Percentiles rank a stretch among this genome's conserved stretches.
phyloP scores from a whole-genome alignment of 1,139 yeast genomes.

The Kodamaea fungicola region DNA sequence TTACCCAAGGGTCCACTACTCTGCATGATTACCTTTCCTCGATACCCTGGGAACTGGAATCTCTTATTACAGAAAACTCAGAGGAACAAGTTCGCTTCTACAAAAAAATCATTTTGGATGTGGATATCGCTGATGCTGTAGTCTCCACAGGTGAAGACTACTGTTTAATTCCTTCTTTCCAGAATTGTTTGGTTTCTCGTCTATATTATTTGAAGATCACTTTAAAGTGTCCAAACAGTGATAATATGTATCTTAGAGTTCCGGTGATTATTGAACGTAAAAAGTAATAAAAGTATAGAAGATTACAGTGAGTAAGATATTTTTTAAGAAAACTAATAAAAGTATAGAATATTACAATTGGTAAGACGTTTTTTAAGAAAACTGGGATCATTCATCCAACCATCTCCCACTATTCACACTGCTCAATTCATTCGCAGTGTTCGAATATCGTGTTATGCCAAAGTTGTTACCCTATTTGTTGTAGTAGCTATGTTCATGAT shows the following conservation, averaged over 20 bases:
- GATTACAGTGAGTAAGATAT: neutral
- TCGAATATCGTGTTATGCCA: too few relatives aligned
- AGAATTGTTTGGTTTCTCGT: slow-evolving; percentile 32
- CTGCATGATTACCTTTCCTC: slow-evolving; percentile 9
- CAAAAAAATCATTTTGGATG: slow-evolving; percentile 20
- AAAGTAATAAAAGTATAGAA: neutral
- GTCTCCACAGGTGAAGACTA: slow-evolving; percentile 16
- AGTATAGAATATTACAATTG: too few relatives aligned
- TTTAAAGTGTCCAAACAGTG: slow-evolving; percentile 28
- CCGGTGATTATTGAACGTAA: slow-evolving; percentile 27
- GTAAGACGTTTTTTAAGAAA: too few relatives aligned
- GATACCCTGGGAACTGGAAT: slow-evolving; percentile 22
- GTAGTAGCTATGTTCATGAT: too few relatives aligned
- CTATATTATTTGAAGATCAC: slow-evolving; percentile 32
- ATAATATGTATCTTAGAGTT: slow-evolving; percentile 25
- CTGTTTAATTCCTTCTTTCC: slow-evolving; percentile 39
- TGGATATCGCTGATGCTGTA: slow-evolving; percentile 19
- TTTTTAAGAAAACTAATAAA: too few relatives aligned
- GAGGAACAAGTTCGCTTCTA: slow-evolving; percentile 17
- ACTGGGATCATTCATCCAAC: too few relatives aligned
- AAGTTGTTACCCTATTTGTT: too few relatives aligned
- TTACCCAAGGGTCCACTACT: neutral
- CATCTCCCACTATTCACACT: too few relatives aligned
- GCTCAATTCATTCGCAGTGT: too few relatives aligned
- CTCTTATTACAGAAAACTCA: slow-evolving; percentile 8